These are phyloP conservation scores for Suillus tomentosus DNA, from an alignment of 768 basidiomycete species.

Conservation along the genomic window DNA sequence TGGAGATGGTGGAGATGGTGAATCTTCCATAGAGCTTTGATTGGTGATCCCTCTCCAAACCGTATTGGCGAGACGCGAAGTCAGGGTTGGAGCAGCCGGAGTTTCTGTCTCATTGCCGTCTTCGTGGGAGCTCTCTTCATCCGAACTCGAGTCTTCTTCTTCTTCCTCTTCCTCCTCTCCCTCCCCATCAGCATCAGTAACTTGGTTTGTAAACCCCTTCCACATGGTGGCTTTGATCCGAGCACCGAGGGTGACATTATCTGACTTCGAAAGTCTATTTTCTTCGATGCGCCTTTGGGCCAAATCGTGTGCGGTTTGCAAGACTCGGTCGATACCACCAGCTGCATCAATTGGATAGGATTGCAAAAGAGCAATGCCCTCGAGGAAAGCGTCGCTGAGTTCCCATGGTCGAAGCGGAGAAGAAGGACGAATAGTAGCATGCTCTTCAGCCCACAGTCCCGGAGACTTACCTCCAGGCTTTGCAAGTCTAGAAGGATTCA, in stretches of 20 bases:
- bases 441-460: conserved; percentile 58
- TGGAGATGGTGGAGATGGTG: conserved; percentile 42
- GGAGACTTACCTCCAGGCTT: conserved; percentile 44
- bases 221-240: conserved; percentile 63
- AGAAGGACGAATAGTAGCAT: conserved; percentile 35
- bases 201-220: conserved; percentile 65
- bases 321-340: conserved; percentile 69
- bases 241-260: conserved; percentile 49
- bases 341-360: conserved; percentile 63
- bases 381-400: conserved; percentile 63
- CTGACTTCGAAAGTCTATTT: conserved; percentile 31
- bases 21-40: conserved; percentile 65
- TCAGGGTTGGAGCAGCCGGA: conserved; percentile 39
- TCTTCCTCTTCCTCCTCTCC: conserved; percentile 34
- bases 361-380: conserved; percentile 66
- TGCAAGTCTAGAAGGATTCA: conserved; percentile 47
- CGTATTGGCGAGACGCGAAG: conserved; percentile 58
- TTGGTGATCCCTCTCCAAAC: conserved; percentile 81
- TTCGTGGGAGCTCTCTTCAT: conserved; percentile 32
- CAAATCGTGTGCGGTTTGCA: conserved; percentile 71
- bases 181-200: conserved; percentile 37
- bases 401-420: conserved; percentile 52
- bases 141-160: conserved; percentile 26
- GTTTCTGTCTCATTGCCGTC: conserved; percentile 52
- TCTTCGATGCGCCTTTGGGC: conserved; percentile 49